Evolutionary conservation across 352 stramenopile species (phyloP), one percentile per base, ranked within the genome.

Genomic region (Pythium rishiriense): DNA sequence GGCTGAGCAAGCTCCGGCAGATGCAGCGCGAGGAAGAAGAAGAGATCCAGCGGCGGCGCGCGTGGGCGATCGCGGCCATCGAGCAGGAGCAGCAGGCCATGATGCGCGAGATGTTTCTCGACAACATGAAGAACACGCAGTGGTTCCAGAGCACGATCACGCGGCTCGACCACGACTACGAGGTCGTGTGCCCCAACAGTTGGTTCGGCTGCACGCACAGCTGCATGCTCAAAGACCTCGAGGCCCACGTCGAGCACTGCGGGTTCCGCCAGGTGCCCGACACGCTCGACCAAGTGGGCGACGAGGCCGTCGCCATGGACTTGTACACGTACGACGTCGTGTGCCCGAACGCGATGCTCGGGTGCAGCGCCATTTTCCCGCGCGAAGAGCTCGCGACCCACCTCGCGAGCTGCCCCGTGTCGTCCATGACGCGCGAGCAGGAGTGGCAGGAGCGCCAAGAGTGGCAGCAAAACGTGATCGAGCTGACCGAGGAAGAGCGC

Each of bases 121-220:
- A 93, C 64, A 91, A 90, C 62, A 94, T 93, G 83, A 91, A 92
- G 68, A 93, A 94, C 71, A 94, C 86, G 17, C 83, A 91, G 72
- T 94, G 86, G 86, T 94, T 94, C 61, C 86, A 94, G 68, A 82
- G 72, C 11, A 94, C 84, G 29, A 94, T 94, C 51, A 90, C 83
- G 28, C 78, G 81, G 43, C 83, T 91, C 31, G 78, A 84, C 0
- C 74, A 87, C 26, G 83, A 94, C 61, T 94, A 94, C 68, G 83
- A 94, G 60, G 84, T 94, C 9, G 82, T 94, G 53, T 94, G 86
- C 53, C 86, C 86, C 1, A 91, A 94, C 54, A 90, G 79, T 57
- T 94, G 86, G 86, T 91, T 93, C 56, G 86, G 86, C n/a, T 94
- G 86, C 65, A 90, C 75, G 7, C 88, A 83, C 68, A 92, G 81